Percentiles rank a stretch among this genome's conserved stretches.
These are phyloP conservation scores for Barnettozyma californica DNA, from an alignment of 805 yeast species.

Conservation along the genomic window DNA sequence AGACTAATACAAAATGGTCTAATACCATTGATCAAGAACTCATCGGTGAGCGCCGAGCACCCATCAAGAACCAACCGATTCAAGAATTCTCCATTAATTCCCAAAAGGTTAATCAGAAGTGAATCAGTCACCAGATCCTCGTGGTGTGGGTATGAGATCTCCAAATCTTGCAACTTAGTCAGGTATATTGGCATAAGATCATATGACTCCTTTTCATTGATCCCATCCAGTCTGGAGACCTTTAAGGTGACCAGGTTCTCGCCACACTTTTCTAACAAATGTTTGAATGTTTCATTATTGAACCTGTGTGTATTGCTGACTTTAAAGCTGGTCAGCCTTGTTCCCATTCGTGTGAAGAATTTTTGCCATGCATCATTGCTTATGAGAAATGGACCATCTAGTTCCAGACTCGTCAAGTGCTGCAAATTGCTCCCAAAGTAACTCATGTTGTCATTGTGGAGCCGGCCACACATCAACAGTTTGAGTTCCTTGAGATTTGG, in stretches of 20 bases:
- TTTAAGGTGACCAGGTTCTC: slow-evolving; percentile 48
- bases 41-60: slow-evolving; percentile 67
- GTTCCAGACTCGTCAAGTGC: slow-evolving; percentile 46
- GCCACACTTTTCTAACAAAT: slow-evolving; percentile 60
- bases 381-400: slow-evolving; percentile 89
- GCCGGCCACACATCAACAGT: slow-evolving; percentile 88
- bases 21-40: slow-evolving; percentile 49
- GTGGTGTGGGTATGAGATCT: slow-evolving; percentile 60
- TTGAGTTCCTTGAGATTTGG: slow-evolving; percentile 65
- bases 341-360: slow-evolving; percentile 58
- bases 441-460: slow-evolving; percentile 68
- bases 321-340: slow-evolving; percentile 51
- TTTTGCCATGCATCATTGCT: slow-evolving; percentile 72
- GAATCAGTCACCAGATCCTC: slow-evolving; percentile 69
- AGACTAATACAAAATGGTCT: slow-evolving; percentile 52
- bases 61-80: slow-evolving; percentile 61
- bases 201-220: slow-evolving; percentile 51
- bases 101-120: slow-evolving; percentile 52
- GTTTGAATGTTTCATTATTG: slow-evolving; percentile 55
- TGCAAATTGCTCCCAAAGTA: slow-evolving; percentile 58
- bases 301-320: slow-evolving; percentile 82
- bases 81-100: slow-evolving; percentile 58
- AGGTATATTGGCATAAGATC: slow-evolving; percentile 63
- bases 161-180: slow-evolving; percentile 48
- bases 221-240: slow-evolving; percentile 67